Evolutionary conservation across 139 green algal genomes (phyloP), one percentile per base, ranked within the genome.

Genomic region (Chlorella sp.): DNA sequence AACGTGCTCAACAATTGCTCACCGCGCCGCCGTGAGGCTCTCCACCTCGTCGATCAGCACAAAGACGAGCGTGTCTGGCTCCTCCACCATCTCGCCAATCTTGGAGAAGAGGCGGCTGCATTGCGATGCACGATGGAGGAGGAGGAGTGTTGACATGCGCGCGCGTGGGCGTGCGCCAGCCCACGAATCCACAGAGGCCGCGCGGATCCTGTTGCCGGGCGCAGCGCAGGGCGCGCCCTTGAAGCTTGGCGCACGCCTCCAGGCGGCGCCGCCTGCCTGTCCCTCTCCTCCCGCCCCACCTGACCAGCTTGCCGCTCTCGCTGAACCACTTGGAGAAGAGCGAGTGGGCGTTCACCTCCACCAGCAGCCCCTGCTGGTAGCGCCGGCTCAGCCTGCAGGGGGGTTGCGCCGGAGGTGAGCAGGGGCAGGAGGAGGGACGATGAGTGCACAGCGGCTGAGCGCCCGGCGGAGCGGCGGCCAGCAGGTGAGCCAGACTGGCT

Each of bases 261-360:
- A n/a, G n/a, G n/a, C n/a, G n/a, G n/a, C n/a, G n/a, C n/a, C n/a
- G n/a, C n/a, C n/a, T n/a, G 87, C 4, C 74, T 75, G 43, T 92
- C 85, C 6, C 79, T 61, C n/a, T 98, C 94, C 56, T 98, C 94
- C 55, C 97, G 75, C 43, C 93, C 76, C 69, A 97, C 93, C 67
- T 51, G 14, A 95, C 89, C 67, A 87, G 69, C 76, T 90, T 84
- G 48, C 80, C 94, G 60, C 85, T 94, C 81, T 99, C 94, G 40
- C 83, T 93, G 80, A 99, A 99, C 84, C 87, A 99, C 71, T 95
- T 94, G 86, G 77, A 92, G 84, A 99, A 99, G 2, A 99, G 89
- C 68, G 78, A 91, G 86, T 99, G 96, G 0, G 96, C 95, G 79
- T 98, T 98, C 27, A 99, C 93, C 86, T 99, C 96, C 8, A 99